These are phyloP conservation scores for Knufia petricola DNA, from an alignment of 2,329 filamentous ascomycete species.

Conservation along the genomic window DNA sequence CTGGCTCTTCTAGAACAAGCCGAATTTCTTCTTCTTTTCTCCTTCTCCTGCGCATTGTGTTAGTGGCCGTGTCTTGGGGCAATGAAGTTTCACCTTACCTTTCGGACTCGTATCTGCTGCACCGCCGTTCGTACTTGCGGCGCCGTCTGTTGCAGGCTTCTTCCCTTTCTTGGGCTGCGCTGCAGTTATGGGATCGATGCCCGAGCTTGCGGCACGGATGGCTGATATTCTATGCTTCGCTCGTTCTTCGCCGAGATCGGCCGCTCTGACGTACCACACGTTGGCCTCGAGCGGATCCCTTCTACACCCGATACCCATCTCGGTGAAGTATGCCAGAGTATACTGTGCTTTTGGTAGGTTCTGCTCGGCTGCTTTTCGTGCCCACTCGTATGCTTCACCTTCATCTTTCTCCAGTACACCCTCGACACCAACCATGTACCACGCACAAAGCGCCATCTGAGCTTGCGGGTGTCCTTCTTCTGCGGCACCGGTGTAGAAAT, in stretches of 20 bases:
- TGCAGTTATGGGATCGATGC: conserved; percentile 31
- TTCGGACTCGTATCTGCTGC: conserved; percentile 17
- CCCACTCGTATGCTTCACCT: conserved; percentile 94
- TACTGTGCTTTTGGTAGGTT: conserved; percentile 80
- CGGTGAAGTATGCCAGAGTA: conserved; percentile 91
- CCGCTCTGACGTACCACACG: conserved; percentile 95
- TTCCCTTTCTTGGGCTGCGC: conserved; percentile 16
- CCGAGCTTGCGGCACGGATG: conserved; percentile 71
- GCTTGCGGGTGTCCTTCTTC: conserved; percentile 72
- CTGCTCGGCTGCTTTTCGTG: conserved; percentile 70
- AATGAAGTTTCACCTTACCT: conserved; percentile 7
- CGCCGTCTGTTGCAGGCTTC: conserved; percentile 11
- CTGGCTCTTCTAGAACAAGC: conserved; percentile 22
- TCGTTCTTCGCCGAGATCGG: conserved; percentile 80
- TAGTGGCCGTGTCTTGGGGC: conserved; percentile 8
- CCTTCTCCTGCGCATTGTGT: conserved; percentile 13
- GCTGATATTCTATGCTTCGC: conserved; percentile 78
- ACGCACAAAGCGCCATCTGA: conserved; percentile 98
- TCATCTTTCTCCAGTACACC: conserved; percentile 91
- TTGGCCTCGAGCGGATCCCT: conserved; percentile 94
- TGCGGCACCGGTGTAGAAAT: conserved; percentile 92
- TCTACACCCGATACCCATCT: conserved; percentile 94
- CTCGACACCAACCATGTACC: conserved; percentile 94
- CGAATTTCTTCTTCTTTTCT: conserved; percentile 25
- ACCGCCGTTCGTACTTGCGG: conserved; percentile 7